Conservation (phyloP, 1,284 basidiomycete genomes). For the Cryptococcus sp. region DNA sequence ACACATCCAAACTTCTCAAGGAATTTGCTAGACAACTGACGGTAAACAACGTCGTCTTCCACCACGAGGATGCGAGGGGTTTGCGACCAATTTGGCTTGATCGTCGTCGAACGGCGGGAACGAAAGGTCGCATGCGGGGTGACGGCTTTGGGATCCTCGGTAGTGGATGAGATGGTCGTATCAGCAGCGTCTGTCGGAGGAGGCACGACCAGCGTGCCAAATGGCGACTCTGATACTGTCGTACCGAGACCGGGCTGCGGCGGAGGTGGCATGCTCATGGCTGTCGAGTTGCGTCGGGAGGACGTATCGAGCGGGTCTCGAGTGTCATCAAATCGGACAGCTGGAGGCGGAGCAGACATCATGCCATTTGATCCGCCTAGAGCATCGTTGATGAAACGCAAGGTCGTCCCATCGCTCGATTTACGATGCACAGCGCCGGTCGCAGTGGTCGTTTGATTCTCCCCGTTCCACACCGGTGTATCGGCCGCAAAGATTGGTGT, state of each 20-base stretch:
- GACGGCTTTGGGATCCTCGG: neutral
- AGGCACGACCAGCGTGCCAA: conserved; percentile 26
- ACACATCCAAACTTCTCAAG: conserved; percentile 93
- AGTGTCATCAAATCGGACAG: conserved; percentile 6
- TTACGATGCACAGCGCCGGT: conserved; percentile 35
- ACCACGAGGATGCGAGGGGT: conserved; percentile 85
- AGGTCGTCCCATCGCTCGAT: conserved; percentile 30
- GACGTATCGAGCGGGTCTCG: conserved; percentile 27
- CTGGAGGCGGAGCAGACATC: neutral
- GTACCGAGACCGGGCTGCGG: neutral
- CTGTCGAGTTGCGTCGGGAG: neutral
- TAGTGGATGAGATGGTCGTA: neutral
- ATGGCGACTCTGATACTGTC: conserved; percentile 21
- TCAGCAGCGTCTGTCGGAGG: neutral
- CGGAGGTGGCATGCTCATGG: neutral
- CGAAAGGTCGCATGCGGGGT: conserved; percentile 6
- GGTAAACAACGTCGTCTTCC: conserved; percentile 90
- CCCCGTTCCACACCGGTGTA: conserved; percentile 36
- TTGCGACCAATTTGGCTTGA: conserved; percentile 85
- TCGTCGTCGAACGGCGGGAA: conserved; percentile 58
- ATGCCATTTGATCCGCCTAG: conserved; percentile 9
- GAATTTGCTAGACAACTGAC: conserved; percentile 87
- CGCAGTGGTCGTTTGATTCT: conserved; percentile 17
- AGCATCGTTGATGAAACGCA: conserved; percentile 35
- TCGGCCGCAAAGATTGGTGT: conserved; percentile 33